Conservation (phyloP, 108 stramenopile genomes). For the Schizochytrium sp. region DNA sequence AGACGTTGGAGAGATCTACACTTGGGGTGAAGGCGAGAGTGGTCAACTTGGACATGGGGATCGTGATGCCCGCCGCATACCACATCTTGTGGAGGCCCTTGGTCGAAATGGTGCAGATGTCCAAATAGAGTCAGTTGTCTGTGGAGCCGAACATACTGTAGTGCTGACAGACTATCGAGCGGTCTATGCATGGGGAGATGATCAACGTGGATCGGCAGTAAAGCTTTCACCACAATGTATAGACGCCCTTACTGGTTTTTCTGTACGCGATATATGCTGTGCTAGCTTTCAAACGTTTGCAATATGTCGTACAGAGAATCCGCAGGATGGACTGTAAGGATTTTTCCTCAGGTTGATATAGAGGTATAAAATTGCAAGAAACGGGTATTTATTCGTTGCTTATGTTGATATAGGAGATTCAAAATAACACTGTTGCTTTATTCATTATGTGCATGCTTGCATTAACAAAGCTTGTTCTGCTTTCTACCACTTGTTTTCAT, state of each 20-base stretch:
- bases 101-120: constrained; percentile 42
- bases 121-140: neutral
- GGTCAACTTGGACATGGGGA: constrained; percentile 75
- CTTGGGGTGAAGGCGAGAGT: constrained; percentile 62
- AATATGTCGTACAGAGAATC: neutral
- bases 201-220: neutral
- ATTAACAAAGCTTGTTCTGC: too few relatives aligned
- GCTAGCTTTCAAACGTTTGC: constrained; percentile 4
- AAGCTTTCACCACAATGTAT: neutral
- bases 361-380: neutral
- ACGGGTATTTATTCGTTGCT: neutral
- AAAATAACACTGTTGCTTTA: too few relatives aligned
- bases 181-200: constrained; percentile 47
- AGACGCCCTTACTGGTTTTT: constrained; percentile 10
- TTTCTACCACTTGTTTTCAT: too few relatives aligned
- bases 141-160: neutral
- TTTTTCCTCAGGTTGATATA: neutral
- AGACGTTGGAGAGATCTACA: constrained; percentile 69
- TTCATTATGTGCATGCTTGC: too few relatives aligned
- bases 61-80: constrained; percentile 61
- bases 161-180: constrained; percentile 1
- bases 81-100: constrained; percentile 58
- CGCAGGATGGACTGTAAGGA: constrained; percentile 36
- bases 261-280: constrained; percentile 30
- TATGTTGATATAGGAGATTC: neutral